These are phyloP conservation scores for Tilletia setariae DNA, from an alignment of 1,284 basidiomycete genomes.

Conservation along the genomic window DNA sequence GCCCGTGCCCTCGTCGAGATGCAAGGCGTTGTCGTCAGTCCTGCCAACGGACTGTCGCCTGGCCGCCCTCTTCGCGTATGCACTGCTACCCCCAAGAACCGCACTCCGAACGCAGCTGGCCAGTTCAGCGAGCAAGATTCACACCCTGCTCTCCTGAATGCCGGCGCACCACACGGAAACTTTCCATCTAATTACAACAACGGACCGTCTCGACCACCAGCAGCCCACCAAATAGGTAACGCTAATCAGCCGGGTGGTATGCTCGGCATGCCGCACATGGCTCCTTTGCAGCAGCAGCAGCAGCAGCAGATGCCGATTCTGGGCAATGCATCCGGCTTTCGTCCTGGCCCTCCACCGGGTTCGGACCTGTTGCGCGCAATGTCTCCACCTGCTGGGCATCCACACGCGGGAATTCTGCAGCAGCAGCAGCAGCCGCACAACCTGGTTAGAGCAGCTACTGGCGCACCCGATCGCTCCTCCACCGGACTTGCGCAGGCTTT, in stretches of 20 bases:
- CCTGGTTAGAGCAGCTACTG: no score
- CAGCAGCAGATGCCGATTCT: neutral
- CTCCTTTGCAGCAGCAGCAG: no score
- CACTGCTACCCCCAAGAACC: slow-evolving; percentile 46
- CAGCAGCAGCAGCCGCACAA: neutral
- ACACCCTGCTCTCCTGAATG: no score
- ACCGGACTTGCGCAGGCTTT: neutral
- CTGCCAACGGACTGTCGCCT: slow-evolving; percentile 33
- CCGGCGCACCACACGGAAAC: neutral
- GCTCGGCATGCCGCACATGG: neutral
- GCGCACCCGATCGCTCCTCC: neutral
- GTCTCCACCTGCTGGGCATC: neutral
- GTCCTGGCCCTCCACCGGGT: neutral
- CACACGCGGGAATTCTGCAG: slow-evolving; percentile 1
- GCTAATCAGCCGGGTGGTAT: neutral
- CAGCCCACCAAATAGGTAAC: neutral
- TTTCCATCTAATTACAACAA: neutral
- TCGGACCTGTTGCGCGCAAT: neutral
- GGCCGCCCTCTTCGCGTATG: slow-evolving; percentile 44
- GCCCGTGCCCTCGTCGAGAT: slow-evolving; percentile 50
- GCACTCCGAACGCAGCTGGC: slow-evolving; percentile 6
- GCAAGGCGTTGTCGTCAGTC: slow-evolving; percentile 37
- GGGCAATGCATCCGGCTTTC: neutral
- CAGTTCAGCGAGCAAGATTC: neutral
- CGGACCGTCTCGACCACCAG: neutral